These are phyloP conservation scores for Diaporthe vexans DNA, from an alignment of 2,329 filamentous ascomycete genomes.

Conservation along the genomic window DNA sequence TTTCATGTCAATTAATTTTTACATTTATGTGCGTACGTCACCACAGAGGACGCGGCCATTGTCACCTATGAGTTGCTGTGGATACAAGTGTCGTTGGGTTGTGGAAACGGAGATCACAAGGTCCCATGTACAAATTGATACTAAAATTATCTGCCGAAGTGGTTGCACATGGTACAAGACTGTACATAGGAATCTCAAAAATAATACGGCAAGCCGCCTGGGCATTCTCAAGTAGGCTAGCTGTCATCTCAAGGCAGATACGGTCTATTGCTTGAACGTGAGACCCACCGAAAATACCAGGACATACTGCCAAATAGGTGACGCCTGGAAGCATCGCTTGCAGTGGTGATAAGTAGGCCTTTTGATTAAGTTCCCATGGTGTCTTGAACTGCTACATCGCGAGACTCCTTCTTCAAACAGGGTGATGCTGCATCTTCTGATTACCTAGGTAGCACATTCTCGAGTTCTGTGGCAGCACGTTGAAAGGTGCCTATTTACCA, in stretches of 20 bases:
- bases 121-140: background rate
- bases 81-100: background rate
- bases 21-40: background rate
- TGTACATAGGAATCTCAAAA: background rate
- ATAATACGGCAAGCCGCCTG: background rate
- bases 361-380: too few species aligned
- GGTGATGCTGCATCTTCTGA: too few species aligned
- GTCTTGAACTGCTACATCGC: background rate
- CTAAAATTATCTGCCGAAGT: constrained; percentile 16
- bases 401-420: background rate
- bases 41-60: background rate
- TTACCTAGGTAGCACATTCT: too few species aligned
- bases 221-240: constrained; percentile 13
- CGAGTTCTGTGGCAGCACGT: too few species aligned
- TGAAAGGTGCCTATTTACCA: too few species aligned
- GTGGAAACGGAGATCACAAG: background rate
- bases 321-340: background rate
- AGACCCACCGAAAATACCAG: background rate
- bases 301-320: background rate
- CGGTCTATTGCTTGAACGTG: background rate
- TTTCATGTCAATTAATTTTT: background rate
- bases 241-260: background rate
- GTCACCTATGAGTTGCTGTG: background rate
- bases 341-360: background rate
- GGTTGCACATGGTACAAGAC: background rate